These are phyloP conservation scores for Craterostigma plantagineum DNA, from an alignment of 257 asterid species.

Conservation along the genomic window DNA sequence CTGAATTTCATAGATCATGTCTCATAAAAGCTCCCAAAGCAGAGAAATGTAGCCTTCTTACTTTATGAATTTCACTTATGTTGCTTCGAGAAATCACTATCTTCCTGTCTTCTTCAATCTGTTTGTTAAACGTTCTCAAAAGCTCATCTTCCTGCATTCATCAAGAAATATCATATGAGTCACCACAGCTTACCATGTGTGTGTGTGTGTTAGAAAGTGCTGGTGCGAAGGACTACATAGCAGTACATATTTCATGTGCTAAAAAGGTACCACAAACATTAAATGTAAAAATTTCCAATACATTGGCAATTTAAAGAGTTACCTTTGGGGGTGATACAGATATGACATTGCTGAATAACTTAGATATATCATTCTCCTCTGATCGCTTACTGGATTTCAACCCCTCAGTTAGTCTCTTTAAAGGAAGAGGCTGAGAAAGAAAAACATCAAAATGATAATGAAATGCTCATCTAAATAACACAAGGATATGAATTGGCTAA, in stretches of 20 bases:
- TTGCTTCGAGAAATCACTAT: conserved; percentile 85
- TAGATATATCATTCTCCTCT: conserved; percentile 47
- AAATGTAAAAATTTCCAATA: conserved; percentile 1
- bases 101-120: conserved; percentile 83
- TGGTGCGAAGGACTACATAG: neutral
- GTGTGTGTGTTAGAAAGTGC: neutral
- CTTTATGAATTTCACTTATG: conserved; percentile 73
- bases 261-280: neutral
- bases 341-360: conserved; percentile 67
- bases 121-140: conserved; percentile 63
- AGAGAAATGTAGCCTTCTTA: conserved; percentile 12
- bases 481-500: too few relatives aligned
- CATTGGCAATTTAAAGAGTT: conserved; percentile 6
- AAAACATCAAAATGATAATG: too few relatives aligned
- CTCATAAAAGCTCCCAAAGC: neutral
- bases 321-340: conserved; percentile 66
- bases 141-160: conserved; percentile 77
- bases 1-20: too few relatives aligned
- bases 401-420: conserved; percentile 76
- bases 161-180: conserved; percentile 7
- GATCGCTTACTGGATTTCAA: conserved; percentile 41
- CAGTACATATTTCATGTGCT: neutral
- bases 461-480: too few relatives aligned
- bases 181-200: conserved; percentile 7
- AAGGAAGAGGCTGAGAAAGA: conserved; percentile 65